Conservation (phyloP, 2,329 filamentous ascomycete species). For the Aspergillaceae sp. region DNA sequence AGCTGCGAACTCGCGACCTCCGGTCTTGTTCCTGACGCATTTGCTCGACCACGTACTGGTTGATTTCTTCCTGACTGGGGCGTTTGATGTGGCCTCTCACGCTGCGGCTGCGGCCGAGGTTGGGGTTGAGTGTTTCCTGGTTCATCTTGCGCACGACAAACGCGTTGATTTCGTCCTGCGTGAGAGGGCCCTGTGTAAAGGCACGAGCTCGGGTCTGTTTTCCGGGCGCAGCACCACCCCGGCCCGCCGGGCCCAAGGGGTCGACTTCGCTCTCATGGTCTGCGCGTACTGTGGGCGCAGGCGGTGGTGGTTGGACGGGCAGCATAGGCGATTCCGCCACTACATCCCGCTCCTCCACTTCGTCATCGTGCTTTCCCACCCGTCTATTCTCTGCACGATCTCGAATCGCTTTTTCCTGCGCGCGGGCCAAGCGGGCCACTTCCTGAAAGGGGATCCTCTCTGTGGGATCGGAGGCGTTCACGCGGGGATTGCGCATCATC, state of each 20-base stretch:
- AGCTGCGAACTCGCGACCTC: constrained; percentile 10
- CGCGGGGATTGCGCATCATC: constrained; percentile 18
- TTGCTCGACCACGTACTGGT: constrained; percentile 20
- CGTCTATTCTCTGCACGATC: too few relatives aligned
- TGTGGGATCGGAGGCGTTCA: constrained; percentile 11
- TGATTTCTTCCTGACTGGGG: constrained; percentile 23
- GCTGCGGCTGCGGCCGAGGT: constrained; percentile 1
- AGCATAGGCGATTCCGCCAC: neutral
- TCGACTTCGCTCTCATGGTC: neutral
- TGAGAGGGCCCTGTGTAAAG: constrained; percentile 1
- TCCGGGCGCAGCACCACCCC: neutral
- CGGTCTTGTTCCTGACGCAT: constrained; percentile 18
- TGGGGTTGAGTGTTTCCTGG: constrained; percentile 5
- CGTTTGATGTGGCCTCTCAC: constrained; percentile 12
- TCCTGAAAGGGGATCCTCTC: constrained; percentile 16
- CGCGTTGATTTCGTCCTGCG: constrained; percentile 20
- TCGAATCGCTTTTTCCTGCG: constrained; percentile 12
- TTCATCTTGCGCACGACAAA: constrained; percentile 20
- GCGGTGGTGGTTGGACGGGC: neutral
- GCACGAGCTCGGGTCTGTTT: constrained; percentile 1
- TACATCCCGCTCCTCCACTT: neutral
- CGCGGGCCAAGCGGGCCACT: constrained; percentile 14
- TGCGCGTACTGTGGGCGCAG: neutral
- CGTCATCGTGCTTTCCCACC: too few relatives aligned
- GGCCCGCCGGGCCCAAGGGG: neutral